Evolutionary conservation across 192 early-diverging fungal genomes (phyloP).

Genomic region (Coemansia sp.): DNA sequence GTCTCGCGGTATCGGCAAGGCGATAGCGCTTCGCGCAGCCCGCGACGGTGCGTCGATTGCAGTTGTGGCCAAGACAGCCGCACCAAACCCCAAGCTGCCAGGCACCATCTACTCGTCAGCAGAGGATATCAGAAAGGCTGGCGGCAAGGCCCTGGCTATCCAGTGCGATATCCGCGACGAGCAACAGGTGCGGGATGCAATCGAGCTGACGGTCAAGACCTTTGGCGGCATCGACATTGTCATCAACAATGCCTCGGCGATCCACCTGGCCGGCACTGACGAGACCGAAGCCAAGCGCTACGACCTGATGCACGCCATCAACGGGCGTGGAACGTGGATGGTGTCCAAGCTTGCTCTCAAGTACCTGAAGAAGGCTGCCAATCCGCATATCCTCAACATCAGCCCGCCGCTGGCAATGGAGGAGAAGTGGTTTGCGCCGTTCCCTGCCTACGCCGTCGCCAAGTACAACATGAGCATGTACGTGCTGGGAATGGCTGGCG

Average conservation of each 20-base stretch:
- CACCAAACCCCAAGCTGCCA: constrained; percentile 68
- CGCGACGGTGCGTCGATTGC: constrained; percentile 67
- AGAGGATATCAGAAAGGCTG: constrained; percentile 65
- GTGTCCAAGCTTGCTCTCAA: constrained; percentile 66
- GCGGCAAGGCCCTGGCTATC: constrained; percentile 73
- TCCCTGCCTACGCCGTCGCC: constrained; percentile 67
- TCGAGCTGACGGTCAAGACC: constrained; percentile 60
- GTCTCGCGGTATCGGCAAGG: constrained; percentile 77
- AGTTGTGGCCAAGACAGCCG: constrained; percentile 74
- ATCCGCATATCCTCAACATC: constrained; percentile 74
- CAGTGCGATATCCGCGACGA: constrained; percentile 84
- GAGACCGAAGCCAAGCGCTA: constrained; percentile 60
- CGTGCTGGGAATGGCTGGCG: constrained; percentile 68
- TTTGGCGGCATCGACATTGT: constrained; percentile 85
- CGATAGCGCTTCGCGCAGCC: constrained; percentile 67
- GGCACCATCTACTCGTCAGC: constrained; percentile 83
- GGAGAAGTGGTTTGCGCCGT: constrained; percentile 65
- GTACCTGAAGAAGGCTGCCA: constrained; percentile 63
- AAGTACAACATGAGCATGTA: constrained; percentile 77
- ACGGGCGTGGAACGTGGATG: constrained; percentile 78
- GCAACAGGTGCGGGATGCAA: constrained; percentile 65
- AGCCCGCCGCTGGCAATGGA: constrained; percentile 69
- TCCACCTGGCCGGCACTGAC: constrained; percentile 63
- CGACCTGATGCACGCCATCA: constrained; percentile 75
- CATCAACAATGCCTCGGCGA: constrained; percentile 78